Evolutionary conservation across 1,139 yeast genomes (phyloP).

Genomic region (Meyerozyma smithsonii): DNA sequence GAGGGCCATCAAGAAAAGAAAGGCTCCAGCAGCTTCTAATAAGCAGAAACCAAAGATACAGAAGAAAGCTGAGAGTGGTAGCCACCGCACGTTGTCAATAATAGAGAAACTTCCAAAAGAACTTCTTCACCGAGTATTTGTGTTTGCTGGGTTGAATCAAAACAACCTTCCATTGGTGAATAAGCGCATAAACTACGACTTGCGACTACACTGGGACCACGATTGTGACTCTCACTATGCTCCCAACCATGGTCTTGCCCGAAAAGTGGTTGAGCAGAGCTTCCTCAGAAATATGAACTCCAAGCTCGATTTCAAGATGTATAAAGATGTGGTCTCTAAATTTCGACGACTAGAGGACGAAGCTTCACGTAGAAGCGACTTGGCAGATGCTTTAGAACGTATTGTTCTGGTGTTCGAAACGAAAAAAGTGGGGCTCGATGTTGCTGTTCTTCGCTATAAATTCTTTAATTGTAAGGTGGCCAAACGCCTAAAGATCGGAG

Average conservation of each 20-base stretch:
- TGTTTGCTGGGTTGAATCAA: conserved; percentile 23
- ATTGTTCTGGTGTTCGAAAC: neutral
- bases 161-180: conserved; percentile 25
- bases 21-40: neutral
- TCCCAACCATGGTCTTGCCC: conserved; percentile 7
- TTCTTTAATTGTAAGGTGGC: neutral
- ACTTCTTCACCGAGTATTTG: conserved; percentile 26
- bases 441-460: neutral
- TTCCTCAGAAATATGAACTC: conserved; percentile 19
- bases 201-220: conserved; percentile 7
- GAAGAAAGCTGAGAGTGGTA: conserved; percentile 6
- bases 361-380: no score
- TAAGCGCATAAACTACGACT: conserved; percentile 15
- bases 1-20: conserved; percentile 10
- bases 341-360: neutral
- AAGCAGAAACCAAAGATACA: neutral
- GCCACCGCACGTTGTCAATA: conserved; percentile 5
- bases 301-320: conserved; percentile 7
- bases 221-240: conserved; percentile 10
- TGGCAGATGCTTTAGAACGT: neutral
- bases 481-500: neutral
- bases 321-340: neutral
- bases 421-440: neutral
- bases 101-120: conserved; percentile 28
- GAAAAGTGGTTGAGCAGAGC: conserved; percentile 13